Base-by-base conservation (phyloP, 2,329 filamentous ascomycete genomes). In the Chaetomiaceae sp. region DNA sequence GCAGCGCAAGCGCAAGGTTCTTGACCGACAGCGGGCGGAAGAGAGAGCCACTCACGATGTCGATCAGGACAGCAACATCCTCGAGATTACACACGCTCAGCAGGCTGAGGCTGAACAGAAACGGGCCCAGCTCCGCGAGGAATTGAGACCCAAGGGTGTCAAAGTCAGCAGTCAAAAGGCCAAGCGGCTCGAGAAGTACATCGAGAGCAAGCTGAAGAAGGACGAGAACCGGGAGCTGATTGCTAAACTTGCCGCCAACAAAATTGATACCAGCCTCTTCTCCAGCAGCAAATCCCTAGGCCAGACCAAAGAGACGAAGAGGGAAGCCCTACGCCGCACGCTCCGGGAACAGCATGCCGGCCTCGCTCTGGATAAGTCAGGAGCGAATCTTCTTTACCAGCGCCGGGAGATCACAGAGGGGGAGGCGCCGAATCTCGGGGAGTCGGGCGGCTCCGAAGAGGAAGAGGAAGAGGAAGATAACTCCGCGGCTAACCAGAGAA, bases 141-240 rank as follows among this genome's bases (percentile, higher is more conserved):
- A 84, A 57, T 64, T 85, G 51, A 72, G 69, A 51, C 62, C 44
- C 67, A 73, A 79, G 48, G 77, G 75, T 1, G 62, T 66, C 40
- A 83, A 84, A 63, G 74, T 84, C 65, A 84, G 75, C 63, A 74
- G 80, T 55, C 84, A 86, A 65, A 86, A 86, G 66, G 79, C 82
- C 5, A 85, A 86, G 70, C 76, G 83, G 1, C 66, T 86, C 34
- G 82, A 85, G 58, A 86, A 86, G 64, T 86, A 85, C 65, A 84
- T 86, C 59, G 91, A 97, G 64, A 94, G 81, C 54, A 99, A 99
- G 77, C 75, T 99, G 41, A 88, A 85, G 69, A 96, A 95, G 69
- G 94, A 99, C 66, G 92, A 97, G 69, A 95, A 89, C 64, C 77
- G 89, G 25, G 87, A 84, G 52, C 75, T 99, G 27, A 77, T 97